phyloP scores from a whole-genome alignment of 2,329 filamentous ascomycete genomes.

The Diplodia intermedia region DNA sequence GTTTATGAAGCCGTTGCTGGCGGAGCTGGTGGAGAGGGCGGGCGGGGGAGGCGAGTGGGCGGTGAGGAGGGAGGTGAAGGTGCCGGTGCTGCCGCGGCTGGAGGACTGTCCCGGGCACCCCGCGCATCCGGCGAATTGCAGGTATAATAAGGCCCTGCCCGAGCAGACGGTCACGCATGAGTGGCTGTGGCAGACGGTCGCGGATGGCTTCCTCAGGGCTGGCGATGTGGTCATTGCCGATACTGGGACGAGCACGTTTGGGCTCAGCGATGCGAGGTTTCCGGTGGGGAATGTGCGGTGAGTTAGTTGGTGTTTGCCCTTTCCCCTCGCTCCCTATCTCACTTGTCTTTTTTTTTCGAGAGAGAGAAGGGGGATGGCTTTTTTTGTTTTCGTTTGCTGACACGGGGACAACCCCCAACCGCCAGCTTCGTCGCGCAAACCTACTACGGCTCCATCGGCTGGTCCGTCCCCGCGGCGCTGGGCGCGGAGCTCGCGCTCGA shows the following conservation, averaged over 20 bases:
- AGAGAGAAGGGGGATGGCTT: neutral
- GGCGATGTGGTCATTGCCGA: constrained; percentile 52
- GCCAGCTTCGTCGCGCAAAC: constrained; percentile 48
- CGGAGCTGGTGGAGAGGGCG: constrained; percentile 40
- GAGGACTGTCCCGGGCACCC: constrained; percentile 6
- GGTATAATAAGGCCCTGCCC: constrained; percentile 6
- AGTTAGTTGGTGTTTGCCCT: neutral
- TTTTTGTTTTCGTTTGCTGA: too few relatives aligned
- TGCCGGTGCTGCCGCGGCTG: constrained; percentile 19
- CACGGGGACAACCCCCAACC: neutral
- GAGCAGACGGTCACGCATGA: constrained; percentile 51
- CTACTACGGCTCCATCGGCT: constrained; percentile 55
- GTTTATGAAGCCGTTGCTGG: constrained; percentile 49
- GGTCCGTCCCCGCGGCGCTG: constrained; percentile 51
- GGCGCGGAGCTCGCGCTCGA: constrained; percentile 57
- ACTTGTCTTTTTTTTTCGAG: neutral
- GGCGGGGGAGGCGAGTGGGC: constrained; percentile 37
- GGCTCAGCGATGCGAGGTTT: constrained; percentile 47
- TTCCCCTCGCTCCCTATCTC: neutral
- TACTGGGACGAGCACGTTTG: constrained; percentile 51
- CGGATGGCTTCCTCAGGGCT: constrained; percentile 44
- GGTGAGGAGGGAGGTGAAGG: neutral
- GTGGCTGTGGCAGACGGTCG: constrained; percentile 53
- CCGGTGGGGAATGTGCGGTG: constrained; percentile 37
- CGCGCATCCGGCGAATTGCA: neutral